These are phyloP conservation scores for Dryadomyces quercus-mongolicae DNA, from an alignment of 2,329 filamentous ascomycete species.

Conservation along the genomic window DNA sequence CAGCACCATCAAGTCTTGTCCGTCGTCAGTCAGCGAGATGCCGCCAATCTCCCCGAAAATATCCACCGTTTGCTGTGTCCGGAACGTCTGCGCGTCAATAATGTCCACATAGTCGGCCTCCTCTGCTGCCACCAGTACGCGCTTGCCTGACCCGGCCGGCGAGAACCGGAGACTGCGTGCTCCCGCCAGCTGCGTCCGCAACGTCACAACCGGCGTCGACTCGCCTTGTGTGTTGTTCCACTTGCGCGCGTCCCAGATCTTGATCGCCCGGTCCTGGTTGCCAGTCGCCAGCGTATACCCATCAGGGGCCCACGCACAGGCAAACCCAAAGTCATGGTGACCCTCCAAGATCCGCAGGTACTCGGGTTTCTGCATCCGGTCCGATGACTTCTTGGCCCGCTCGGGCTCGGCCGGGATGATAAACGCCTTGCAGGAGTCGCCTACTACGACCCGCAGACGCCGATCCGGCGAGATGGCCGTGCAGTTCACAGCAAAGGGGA, in stretches of 20 bases:
- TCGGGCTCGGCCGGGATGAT: slow-evolving; percentile 61
- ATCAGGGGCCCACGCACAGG: slow-evolving; percentile 70
- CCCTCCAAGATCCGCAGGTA: slow-evolving; percentile 43
- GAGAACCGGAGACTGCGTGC: slow-evolving; percentile 61
- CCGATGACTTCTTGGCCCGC: background rate
- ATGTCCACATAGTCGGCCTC: slow-evolving; percentile 63
- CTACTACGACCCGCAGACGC: slow-evolving; percentile 60
- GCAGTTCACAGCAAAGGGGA: slow-evolving; percentile 57
- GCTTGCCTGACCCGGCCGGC: slow-evolving; percentile 53
- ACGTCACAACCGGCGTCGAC: slow-evolving; percentile 34
- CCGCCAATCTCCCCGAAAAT: slow-evolving; percentile 68
- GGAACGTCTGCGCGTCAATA: slow-evolving; percentile 54
- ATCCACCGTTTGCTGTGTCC: slow-evolving; percentile 56
- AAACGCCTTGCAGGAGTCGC: slow-evolving; percentile 52
- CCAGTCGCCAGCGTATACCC: slow-evolving; percentile 66
- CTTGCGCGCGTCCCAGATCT: slow-evolving; percentile 64
- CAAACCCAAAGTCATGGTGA: slow-evolving; percentile 61
- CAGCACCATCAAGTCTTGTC: slow-evolving; percentile 54
- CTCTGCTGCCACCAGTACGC: slow-evolving; percentile 59
- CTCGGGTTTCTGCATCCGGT: slow-evolving; percentile 20
- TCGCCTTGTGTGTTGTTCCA: slow-evolving; percentile 44
- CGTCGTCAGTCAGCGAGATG: slow-evolving; percentile 52
- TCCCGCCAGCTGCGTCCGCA: slow-evolving; percentile 55
- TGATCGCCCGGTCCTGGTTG: slow-evolving; percentile 61
- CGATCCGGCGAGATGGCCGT: slow-evolving; percentile 59